A percentile compares a stretch with the other conserved stretches of the same genome.
These are phyloP conservation scores for Nymphaea colorata DNA, from an alignment of 164 flowering plant species.

Conservation along the genomic window DNA sequence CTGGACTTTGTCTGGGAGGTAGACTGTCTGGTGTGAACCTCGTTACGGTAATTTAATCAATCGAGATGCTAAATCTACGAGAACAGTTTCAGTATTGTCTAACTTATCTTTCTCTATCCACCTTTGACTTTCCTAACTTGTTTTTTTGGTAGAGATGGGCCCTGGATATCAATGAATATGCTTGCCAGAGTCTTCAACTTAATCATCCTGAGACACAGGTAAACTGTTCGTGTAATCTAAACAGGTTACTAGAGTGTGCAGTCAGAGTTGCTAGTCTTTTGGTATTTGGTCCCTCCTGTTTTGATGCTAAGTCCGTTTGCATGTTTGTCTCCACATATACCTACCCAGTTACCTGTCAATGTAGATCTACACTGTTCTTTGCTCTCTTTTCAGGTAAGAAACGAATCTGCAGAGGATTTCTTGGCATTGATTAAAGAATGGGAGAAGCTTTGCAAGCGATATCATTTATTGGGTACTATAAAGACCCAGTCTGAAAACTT, in stretches of 20 bases:
- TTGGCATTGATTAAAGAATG: constrained; percentile 48
- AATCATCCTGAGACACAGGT: constrained; percentile 83
- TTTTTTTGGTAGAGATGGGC: constrained; percentile 63
- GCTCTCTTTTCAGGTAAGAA: constrained; percentile 45
- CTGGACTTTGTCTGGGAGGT: constrained; percentile 80
- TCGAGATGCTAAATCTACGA: too few species aligned
- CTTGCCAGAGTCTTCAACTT: constrained; percentile 48
- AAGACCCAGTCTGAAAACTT: neutral
- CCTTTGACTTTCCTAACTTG: too few species aligned
- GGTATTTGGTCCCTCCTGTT: too few species aligned
- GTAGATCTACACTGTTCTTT: too few species aligned
- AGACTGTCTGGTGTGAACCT: constrained; percentile 34
- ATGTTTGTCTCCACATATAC: neutral
- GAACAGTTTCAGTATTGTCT: neutral
- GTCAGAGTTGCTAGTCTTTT: neutral
- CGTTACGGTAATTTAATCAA: constrained; percentile 44
- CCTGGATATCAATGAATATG: constrained; percentile 59
- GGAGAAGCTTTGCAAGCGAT: constrained; percentile 40
- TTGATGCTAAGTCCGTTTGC: neutral
- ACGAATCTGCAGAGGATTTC: constrained; percentile 64
- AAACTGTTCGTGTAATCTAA: neutral
- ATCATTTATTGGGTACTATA: constrained; percentile 17
- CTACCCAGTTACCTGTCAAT: too few species aligned
- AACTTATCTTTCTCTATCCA: too few species aligned
- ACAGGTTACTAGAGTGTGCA: neutral